These are phyloP conservation scores for Clarkia xantiana DNA, from an alignment of 345 rosid genomes.

Conservation along the genomic window DNA sequence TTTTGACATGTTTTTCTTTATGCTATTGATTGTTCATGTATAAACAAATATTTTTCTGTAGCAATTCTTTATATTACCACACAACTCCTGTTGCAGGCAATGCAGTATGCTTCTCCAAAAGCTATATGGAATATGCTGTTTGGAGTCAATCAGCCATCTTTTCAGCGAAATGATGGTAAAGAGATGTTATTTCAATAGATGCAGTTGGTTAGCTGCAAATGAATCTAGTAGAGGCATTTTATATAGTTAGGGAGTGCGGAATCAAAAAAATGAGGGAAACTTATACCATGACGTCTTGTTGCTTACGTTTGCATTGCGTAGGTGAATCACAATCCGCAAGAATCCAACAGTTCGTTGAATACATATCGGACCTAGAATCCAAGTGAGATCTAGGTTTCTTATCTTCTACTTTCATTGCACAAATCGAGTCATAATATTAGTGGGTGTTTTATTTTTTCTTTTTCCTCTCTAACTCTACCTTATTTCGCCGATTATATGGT, in stretches of 20 bases:
- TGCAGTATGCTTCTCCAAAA: constrained; percentile 88
- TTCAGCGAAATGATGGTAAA: constrained; percentile 33
- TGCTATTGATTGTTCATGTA: not conserved
- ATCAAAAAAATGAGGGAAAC: not conserved
- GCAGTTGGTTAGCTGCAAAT: too few species aligned
- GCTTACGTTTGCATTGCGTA: constrained; percentile 10
- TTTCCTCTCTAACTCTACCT: too few species aligned
- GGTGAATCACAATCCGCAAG: constrained; percentile 36
- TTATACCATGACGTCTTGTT: not conserved
- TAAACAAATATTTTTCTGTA: not conserved
- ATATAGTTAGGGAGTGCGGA: not conserved
- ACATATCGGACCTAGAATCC: constrained; percentile 65
- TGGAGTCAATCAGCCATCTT: constrained; percentile 42
- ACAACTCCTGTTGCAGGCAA: constrained; percentile 35
- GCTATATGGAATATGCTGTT: constrained; percentile 71
- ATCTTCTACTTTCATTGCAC: not conserved
- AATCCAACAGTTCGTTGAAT: constrained; percentile 56
- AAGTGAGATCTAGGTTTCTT: constrained; percentile 23
- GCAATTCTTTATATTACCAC: too few species aligned
- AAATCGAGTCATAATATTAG: too few species aligned
- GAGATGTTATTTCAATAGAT: too few species aligned
- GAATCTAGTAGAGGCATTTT: too few species aligned
- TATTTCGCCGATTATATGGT: not conserved
- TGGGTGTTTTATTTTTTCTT: not conserved
- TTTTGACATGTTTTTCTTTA: not conserved